Conservation (phyloP, 1,284 basidiomycete species). For the Papiliotrema laurentii region DNA sequence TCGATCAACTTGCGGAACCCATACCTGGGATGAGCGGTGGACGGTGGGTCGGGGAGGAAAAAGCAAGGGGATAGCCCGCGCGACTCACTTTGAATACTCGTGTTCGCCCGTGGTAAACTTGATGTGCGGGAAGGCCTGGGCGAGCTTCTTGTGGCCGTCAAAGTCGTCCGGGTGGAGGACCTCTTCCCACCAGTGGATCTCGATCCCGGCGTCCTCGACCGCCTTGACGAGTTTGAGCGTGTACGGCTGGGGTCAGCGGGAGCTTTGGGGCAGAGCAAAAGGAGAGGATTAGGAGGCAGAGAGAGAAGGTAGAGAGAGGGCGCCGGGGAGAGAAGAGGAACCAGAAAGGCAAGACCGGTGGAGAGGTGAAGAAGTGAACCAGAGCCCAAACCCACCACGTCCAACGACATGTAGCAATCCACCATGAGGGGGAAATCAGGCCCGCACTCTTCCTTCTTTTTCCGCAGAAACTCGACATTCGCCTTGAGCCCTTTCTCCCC, state of each 20-base stretch:
- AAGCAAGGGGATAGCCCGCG: neutral
- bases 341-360: neutral
- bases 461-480: conserved; percentile 53
- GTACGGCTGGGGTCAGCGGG: neutral
- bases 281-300: no score
- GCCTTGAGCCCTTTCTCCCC: conserved; percentile 51
- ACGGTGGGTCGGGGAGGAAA: neutral
- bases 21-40: conserved; percentile 29
- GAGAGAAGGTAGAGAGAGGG: no score
- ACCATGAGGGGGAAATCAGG: conserved; percentile 54
- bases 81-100: conserved; percentile 51
- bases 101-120: conserved; percentile 58
- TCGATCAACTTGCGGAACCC: conserved; percentile 57
- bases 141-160: conserved; percentile 51
- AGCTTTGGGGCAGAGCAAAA: neutral
- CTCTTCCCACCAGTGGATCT: conserved; percentile 57
- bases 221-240: conserved; percentile 21
- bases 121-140: conserved; percentile 51
- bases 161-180: conserved; percentile 53
- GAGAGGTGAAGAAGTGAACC: neutral
- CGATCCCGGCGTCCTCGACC: conserved; percentile 50
- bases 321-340: no score
- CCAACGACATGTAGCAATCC: conserved; percentile 54
- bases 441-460: conserved; percentile 50
- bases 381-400: conserved; percentile 16